These are phyloP conservation scores for Cardiosporidium cionae DNA, from an alignment of 169 alveolate species.

Conservation along the genomic window DNA sequence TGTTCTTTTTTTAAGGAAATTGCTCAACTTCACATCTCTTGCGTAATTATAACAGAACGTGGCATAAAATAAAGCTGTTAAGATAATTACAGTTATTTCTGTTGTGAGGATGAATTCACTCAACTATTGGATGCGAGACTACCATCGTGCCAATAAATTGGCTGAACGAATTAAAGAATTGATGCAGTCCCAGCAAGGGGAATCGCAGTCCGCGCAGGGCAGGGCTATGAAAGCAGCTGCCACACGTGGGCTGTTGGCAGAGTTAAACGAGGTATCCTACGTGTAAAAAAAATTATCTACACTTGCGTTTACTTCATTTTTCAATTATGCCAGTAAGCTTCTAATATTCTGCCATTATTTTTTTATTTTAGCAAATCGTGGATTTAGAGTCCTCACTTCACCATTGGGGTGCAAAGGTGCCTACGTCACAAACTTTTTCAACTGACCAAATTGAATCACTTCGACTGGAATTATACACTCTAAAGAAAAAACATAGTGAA, in stretches of 20 bases:
- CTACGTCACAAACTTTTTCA: not conserved
- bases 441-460: not conserved
- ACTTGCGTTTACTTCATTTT: not conserved
- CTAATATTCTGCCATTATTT: too few relatives aligned
- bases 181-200: not conserved
- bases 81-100: too few relatives aligned
- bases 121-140: not conserved
- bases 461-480: too few relatives aligned
- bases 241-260: not conserved
- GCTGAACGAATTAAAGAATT: not conserved
- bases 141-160: not conserved
- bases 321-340: too few relatives aligned
- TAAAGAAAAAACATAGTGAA: too few relatives aligned
- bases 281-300: not conserved
- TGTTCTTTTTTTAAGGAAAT: too few relatives aligned
- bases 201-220: not conserved
- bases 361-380: not conserved
- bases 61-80: too few relatives aligned
- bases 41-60: too few relatives aligned
- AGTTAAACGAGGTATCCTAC: not conserved
- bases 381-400: not conserved
- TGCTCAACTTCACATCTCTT: too few relatives aligned
- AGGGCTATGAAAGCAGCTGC: not conserved
- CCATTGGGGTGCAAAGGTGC: not conserved
- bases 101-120: not conserved